Percentiles rank a stretch among this genome's conserved stretches.
Conservation (phyloP, 495 filamentous ascomycete genomes). For the Xylaria bambusicola region DNA sequence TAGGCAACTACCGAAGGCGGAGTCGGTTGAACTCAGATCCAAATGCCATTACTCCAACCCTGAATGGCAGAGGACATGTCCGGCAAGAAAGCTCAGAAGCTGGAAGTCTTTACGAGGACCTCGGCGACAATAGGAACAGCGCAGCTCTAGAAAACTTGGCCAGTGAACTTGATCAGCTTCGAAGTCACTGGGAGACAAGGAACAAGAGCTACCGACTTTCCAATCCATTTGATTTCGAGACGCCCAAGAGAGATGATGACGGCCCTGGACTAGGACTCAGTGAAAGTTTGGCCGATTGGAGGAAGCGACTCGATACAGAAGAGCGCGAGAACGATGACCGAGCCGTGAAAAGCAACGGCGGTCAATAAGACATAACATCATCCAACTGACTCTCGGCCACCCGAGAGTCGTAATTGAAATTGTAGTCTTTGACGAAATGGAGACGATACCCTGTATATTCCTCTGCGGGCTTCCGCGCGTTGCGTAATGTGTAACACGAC, state of each 20-base stretch:
- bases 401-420: neutral
- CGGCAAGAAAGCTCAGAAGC: slow-evolving; percentile 64
- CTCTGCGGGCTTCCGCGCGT: slow-evolving; percentile 12
- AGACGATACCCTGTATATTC: slow-evolving; percentile 26
- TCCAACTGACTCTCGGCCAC: neutral
- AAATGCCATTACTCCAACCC: slow-evolving; percentile 28
- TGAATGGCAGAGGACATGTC: slow-evolving; percentile 44
- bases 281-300: slow-evolving; percentile 72
- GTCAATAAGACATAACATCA: slow-evolving; percentile 11
- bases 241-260: slow-evolving; percentile 50
- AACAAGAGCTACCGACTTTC: slow-evolving; percentile 91
- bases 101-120: slow-evolving; percentile 48
- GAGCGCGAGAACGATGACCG: slow-evolving; percentile 38
- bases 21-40: slow-evolving; percentile 39
- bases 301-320: slow-evolving; percentile 69
- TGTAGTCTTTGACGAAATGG: slow-evolving; percentile 16
- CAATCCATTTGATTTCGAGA: slow-evolving; percentile 82
- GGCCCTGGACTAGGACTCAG: slow-evolving; percentile 54
- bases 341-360: slow-evolving; percentile 10
- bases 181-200: slow-evolving; percentile 91
- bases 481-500: slow-evolving; percentile 24
- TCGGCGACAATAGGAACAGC: slow-evolving; percentile 64
- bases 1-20: slow-evolving; percentile 89
- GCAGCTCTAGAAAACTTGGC: slow-evolving; percentile 89
- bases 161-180: slow-evolving; percentile 83